Base-by-base conservation (phyloP, 2,329 filamentous ascomycete genomes). In the Alternaria burnsii region DNA sequence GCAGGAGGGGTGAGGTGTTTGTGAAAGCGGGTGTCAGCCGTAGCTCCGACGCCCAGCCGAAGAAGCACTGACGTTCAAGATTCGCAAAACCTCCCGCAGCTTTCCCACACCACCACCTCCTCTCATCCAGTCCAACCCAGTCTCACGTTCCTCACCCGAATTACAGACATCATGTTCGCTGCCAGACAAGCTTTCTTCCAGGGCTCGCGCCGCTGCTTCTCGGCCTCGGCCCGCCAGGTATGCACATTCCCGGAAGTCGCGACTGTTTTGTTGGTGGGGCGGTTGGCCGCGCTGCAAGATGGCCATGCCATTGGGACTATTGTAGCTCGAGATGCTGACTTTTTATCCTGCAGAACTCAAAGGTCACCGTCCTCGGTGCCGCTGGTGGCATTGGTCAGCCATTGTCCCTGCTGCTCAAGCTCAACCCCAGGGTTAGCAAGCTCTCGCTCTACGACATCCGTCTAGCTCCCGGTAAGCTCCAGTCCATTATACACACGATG, bases 381-480 rank as follows among this genome's bases (percentile, higher is more conserved):
- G 91, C 91, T 78, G 95, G 95, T 85, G 95, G 95, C 83, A 99
- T 99, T 85, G 95, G 95, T 82, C 95, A 99, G 82, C 95, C 95
- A 78, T 87, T 99, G 77, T 99, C 95, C 61, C 91, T 99, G 72
- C 90, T 99, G 79, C 88, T 99, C 83, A 99, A 99, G 93, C 90
- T 97, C 81, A 98, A 97, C 90, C 93, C 94, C 75, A 88, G 92
- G 79, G 94, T 98, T 74, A 91, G 88, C 76, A 90, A 97, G 82
- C 92, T 99, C 76, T 92, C 94, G 69, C 92, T 99, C 78, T 99
- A 98, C 86, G 95, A 99, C 85, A 97, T 99, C 85, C 91, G 92
- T 78, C 91, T 93, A 78, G 94, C 87, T 77, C 94, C 94, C 80
- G 94, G 93, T 96, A 89, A 70, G 89, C 85, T 59, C 34, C 53